Conservation (phyloP, 2,329 filamentous ascomycete species). For the Achaetomium macrosporum region DNA sequence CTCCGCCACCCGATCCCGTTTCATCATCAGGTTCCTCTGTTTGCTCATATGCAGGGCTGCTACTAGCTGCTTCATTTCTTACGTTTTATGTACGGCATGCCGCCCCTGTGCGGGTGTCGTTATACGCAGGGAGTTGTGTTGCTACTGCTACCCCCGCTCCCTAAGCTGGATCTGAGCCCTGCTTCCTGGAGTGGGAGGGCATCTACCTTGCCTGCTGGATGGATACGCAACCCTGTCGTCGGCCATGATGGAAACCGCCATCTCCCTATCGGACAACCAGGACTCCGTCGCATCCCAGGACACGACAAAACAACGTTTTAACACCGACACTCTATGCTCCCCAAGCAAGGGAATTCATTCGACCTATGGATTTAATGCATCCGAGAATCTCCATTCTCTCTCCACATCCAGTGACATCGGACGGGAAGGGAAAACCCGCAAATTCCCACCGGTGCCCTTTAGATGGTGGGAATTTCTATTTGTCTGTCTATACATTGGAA, state of each 20-base stretch:
- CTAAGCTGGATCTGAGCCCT: not conserved
- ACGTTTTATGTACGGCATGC: not conserved
- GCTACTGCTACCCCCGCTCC: not conserved
- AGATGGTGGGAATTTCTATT: not conserved
- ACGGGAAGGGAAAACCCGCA: not conserved
- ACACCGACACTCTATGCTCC: not conserved
- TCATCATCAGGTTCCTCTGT: slow-evolving; percentile 47
- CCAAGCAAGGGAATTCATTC: not conserved
- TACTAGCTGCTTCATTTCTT: slow-evolving; percentile 32
- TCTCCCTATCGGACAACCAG: not conserved
- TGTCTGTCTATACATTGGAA: not conserved
- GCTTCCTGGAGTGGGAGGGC: too few species aligned
- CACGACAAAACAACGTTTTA: slow-evolving; percentile 5
- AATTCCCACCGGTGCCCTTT: not conserved
- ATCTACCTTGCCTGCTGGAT: not conserved
- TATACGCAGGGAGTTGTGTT: not conserved
- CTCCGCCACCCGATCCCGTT: slow-evolving; percentile 47
- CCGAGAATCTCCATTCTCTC: not conserved
- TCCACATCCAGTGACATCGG: not conserved
- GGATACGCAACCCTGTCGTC: not conserved
- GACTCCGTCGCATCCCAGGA: not conserved
- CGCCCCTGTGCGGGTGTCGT: not conserved
- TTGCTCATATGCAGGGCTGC: slow-evolving; percentile 47
- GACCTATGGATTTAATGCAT: slow-evolving; percentile 1
- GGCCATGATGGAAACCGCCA: not conserved